These are phyloP conservation scores for Thermochaetoides thermophila DNA, from an alignment of 495 filamentous ascomycete species.

Conservation along the genomic window DNA sequence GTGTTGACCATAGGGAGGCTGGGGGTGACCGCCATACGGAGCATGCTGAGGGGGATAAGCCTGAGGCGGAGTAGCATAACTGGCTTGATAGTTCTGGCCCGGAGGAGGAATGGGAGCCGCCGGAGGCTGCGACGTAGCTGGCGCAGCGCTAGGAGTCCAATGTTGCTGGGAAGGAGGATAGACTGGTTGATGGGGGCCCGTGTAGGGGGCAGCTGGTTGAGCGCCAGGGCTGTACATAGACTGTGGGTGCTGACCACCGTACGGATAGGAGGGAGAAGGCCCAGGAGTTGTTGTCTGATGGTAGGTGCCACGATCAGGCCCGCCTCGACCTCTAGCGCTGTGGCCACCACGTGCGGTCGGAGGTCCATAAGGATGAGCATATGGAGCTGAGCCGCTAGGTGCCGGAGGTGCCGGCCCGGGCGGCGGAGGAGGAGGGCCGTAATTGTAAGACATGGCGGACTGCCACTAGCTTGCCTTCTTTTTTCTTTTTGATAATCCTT, in stretches of 20 bases:
- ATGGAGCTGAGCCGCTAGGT: conserved; percentile 17
- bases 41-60: conserved; percentile 22
- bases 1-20: conserved; percentile 21
- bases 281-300: conserved; percentile 6
- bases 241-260: too few relatives aligned
- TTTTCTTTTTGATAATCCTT: not conserved
- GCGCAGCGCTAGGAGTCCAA: too few relatives aligned
- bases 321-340: conserved; percentile 19
- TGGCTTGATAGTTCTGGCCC: conserved; percentile 35
- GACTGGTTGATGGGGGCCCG: too few relatives aligned
- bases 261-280: too few relatives aligned
- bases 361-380: conserved; percentile 24
- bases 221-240: too few relatives aligned
- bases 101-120: conserved; percentile 19
- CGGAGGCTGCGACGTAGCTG: conserved; percentile 3
- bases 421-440: conserved; percentile 40
- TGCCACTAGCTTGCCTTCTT: not conserved
- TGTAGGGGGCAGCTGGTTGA: too few relatives aligned
- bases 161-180: too few relatives aligned
- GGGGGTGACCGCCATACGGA: conserved; percentile 14
- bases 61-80: conserved; percentile 34
- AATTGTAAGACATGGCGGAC: conserved; percentile 31
- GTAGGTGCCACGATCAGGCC: conserved; percentile 24
- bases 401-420: conserved; percentile 28
- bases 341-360: conserved; percentile 20